Evolutionary conservation across 1,139 yeast genomes (phyloP).

Genomic region (Pneumocystis carinii): DNA sequence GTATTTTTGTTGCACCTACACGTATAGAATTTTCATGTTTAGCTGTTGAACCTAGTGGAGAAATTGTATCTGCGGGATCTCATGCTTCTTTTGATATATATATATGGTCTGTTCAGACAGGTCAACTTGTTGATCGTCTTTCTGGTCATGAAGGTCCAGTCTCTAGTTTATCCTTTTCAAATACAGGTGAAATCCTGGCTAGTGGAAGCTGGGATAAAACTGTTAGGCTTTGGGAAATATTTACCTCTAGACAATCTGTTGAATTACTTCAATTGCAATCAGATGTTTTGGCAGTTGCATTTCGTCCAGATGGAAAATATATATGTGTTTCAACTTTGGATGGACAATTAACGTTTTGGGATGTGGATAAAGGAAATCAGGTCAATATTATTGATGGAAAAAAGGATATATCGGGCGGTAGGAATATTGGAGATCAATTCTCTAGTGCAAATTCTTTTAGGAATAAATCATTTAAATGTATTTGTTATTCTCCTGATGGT

Average conservation of each 20-base stretch:
- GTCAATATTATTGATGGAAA: conserved; percentile 73
- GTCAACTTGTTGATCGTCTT: conserved; percentile 72
- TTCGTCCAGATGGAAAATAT: conserved; percentile 86
- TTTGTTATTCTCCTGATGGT: conserved; percentile 84
- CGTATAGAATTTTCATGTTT: conserved; percentile 75
- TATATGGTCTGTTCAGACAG: conserved; percentile 95
- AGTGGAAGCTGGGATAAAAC: conserved; percentile 97
- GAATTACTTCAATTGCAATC: conserved; percentile 79
- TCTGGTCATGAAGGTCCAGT: conserved; percentile 96
- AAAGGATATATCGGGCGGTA: conserved; percentile 75
- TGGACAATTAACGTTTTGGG: conserved; percentile 76
- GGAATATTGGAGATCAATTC: conserved; percentile 70
- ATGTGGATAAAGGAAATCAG: conserved; percentile 68
- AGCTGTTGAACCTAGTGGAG: conserved; percentile 97
- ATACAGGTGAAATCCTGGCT: conserved; percentile 63
- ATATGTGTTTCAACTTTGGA: conserved; percentile 79
- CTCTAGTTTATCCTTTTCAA: conserved; percentile 73
- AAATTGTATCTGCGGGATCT: conserved; percentile 90
- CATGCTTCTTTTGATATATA: conserved; percentile 78
- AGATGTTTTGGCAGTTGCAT: conserved; percentile 70
- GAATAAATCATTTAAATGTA: conserved; percentile 67
- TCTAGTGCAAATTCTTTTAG: conserved; percentile 67
- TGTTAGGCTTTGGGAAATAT: conserved; percentile 81
- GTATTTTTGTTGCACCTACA: conserved; percentile 83
- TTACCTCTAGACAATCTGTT: conserved; percentile 59